These are phyloP conservation scores for Scalesia atractyloides DNA, from an alignment of 129 eudicot genomes.

Conservation along the genomic window DNA sequence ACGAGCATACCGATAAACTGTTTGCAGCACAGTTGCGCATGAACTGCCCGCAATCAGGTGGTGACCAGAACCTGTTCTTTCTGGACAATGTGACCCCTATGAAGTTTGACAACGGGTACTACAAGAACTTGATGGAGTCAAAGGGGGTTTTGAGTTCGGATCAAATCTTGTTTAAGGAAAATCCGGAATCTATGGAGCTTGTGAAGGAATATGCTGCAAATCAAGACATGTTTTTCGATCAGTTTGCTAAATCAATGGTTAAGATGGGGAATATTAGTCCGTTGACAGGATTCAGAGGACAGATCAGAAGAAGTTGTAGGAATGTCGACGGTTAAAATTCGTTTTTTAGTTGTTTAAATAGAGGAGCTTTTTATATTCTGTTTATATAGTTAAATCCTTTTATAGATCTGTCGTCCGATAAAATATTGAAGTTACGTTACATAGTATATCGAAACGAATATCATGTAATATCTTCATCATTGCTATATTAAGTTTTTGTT, in stretches of 20 bases:
- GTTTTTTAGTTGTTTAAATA: not conserved
- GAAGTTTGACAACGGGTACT: slow-evolving; percentile 71
- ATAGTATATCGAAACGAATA: not conserved
- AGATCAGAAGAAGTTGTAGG: slow-evolving; percentile 45
- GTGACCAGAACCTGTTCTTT: slow-evolving; percentile 66
- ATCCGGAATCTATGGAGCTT: slow-evolving; percentile 33
- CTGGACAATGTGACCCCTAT: slow-evolving; percentile 56
- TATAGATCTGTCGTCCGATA: not conserved
- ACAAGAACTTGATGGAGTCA: slow-evolving; percentile 63
- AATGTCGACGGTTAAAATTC: slow-evolving; percentile 21
- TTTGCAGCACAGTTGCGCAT: slow-evolving; percentile 56
- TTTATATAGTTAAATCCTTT: not conserved
- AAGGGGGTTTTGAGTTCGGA: slow-evolving; percentile 58
- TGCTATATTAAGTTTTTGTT: not conserved
- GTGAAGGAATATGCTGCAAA: slow-evolving; percentile 38
- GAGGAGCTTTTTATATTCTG: not conserved
- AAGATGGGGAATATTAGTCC: slow-evolving; percentile 57
- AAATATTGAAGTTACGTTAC: not conserved
- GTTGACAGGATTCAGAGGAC: slow-evolving; percentile 46
- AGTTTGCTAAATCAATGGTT: slow-evolving; percentile 50
- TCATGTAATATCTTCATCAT: not conserved
- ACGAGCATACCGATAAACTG: slow-evolving; percentile 41
- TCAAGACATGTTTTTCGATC: slow-evolving; percentile 38
- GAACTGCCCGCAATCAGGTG: slow-evolving; percentile 76
- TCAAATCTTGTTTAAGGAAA: slow-evolving; percentile 32